Percentiles rank a stretch among this genome's conserved stretches.
These are phyloP conservation scores for Teratosphaeria viscida DNA, from an alignment of 2,329 filamentous ascomycete species.

Conservation along the genomic window DNA sequence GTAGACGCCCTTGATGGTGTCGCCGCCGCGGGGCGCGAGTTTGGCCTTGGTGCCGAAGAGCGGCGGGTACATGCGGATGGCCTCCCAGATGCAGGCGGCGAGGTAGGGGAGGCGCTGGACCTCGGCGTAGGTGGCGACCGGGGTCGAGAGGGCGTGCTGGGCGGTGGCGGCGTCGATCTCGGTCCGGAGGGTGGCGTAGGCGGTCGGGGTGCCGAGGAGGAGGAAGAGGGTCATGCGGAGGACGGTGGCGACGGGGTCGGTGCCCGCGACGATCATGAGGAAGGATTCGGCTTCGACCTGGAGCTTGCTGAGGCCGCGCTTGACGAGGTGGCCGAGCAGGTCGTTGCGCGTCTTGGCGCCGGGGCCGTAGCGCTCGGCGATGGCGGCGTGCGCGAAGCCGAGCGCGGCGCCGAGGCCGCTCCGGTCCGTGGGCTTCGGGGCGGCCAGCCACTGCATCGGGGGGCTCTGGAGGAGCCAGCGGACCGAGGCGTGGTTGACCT, in stretches of 20 bases:
- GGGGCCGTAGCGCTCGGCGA: conserved; percentile 16
- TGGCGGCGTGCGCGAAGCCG: conserved; percentile 15
- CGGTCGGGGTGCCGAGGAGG: conserved; percentile 36
- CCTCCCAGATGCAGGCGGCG: conserved; percentile 22
- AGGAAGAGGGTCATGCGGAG: conserved; percentile 42
- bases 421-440: conserved; percentile 19
- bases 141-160: not conserved
- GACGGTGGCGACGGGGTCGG: conserved; percentile 45
- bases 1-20: conserved; percentile 26
- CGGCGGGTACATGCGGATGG: conserved; percentile 21
- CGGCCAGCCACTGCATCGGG: conserved; percentile 14
- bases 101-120: conserved; percentile 21
- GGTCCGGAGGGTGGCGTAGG: conserved; percentile 35
- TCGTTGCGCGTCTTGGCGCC: conserved; percentile 28
- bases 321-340: conserved; percentile 43
- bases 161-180: conserved; percentile 34
- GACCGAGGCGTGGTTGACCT: conserved; percentile 14
- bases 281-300: conserved; percentile 31
- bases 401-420: conserved; percentile 17
- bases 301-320: conserved; percentile 29
- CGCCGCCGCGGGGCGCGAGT: conserved; percentile 15
- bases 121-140: conserved; percentile 9
- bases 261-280: conserved; percentile 40
- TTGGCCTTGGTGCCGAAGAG: conserved; percentile 20
- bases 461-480: conserved; percentile 13